Conservation (phyloP, 305 asterid genomes). For the Rubia tinctorum region DNA sequence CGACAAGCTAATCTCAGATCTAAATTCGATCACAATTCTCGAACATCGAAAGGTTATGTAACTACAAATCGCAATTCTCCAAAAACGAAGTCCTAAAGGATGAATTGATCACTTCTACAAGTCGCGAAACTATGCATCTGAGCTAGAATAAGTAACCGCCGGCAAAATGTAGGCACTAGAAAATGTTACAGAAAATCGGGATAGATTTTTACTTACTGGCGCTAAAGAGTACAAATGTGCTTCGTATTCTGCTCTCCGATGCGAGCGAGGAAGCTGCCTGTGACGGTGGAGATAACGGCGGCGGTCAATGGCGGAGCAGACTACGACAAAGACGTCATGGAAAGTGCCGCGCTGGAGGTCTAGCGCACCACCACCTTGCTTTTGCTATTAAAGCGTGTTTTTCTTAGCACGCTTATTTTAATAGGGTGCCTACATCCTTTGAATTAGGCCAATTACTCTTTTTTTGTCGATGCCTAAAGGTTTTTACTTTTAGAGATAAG, state of each 20-base stretch:
- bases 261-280: constrained; percentile 8
- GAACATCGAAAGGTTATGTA: neutral
- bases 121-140: neutral
- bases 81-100: neutral
- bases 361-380: constrained; percentile 6
- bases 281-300: neutral
- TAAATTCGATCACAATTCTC: neutral
- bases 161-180: neutral
- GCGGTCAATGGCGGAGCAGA: constrained; percentile 23
- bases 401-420: constrained; percentile 5
- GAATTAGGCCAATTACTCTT: too few relatives aligned
- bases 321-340: neutral
- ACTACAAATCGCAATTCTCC: constrained; percentile 1
- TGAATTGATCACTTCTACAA: neutral
- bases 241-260: constrained; percentile 1
- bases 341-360: neutral
- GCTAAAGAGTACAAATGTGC: constrained; percentile 7
- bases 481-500: too few relatives aligned
- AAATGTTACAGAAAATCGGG: neutral
- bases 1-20: constrained; percentile 16
- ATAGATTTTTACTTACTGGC: constrained; percentile 13
- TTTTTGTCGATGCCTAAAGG: too few relatives aligned
- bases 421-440: too few relatives aligned
- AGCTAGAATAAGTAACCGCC: neutral
- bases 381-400: constrained; percentile 12